Conservation (phyloP, 352 stramenopile genomes). For the Aphanomyces astaci region DNA sequence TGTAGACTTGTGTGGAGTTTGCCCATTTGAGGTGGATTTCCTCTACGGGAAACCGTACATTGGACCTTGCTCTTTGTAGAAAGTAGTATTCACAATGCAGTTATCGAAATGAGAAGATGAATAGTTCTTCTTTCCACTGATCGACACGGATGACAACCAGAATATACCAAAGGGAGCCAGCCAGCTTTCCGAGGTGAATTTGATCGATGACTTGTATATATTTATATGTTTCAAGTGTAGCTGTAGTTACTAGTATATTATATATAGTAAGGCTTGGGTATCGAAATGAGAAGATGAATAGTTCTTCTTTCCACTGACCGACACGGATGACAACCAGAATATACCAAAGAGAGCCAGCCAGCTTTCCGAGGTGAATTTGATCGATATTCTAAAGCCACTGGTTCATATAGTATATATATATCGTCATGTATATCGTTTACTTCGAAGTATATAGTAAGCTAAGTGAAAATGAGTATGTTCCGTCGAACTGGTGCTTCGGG, state of each 20-base stretch:
- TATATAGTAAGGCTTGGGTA: not conserved
- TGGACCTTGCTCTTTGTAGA: not conserved
- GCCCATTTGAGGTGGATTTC: conserved; percentile 2
- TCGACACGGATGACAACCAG: conserved; percentile 13
- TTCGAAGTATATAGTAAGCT: too few relatives aligned
- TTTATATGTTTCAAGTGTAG: too few relatives aligned
- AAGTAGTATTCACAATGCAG: not conserved
- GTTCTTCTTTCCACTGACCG: conserved; percentile 22
- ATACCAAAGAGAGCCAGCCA: conserved; percentile 19
- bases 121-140: conserved; percentile 20
- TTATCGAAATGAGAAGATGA: conserved; percentile 20
- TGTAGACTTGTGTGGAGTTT: not conserved
- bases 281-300: conserved; percentile 18
- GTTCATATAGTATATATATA: too few relatives aligned
- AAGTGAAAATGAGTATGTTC: too few relatives aligned
- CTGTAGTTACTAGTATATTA: too few relatives aligned
- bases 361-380: conserved; percentile 15
- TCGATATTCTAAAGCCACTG: conserved; percentile 6
- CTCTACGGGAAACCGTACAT: not conserved
- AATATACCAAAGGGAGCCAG: conserved; percentile 10
- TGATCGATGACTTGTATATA: conserved; percentile 19
- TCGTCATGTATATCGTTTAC: not conserved
- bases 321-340: conserved; percentile 15
- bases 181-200: conserved; percentile 7
- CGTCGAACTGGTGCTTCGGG: too few relatives aligned